Conservation (phyloP, 768 basidiomycete species). For the Mrakia blollopis region DNA sequence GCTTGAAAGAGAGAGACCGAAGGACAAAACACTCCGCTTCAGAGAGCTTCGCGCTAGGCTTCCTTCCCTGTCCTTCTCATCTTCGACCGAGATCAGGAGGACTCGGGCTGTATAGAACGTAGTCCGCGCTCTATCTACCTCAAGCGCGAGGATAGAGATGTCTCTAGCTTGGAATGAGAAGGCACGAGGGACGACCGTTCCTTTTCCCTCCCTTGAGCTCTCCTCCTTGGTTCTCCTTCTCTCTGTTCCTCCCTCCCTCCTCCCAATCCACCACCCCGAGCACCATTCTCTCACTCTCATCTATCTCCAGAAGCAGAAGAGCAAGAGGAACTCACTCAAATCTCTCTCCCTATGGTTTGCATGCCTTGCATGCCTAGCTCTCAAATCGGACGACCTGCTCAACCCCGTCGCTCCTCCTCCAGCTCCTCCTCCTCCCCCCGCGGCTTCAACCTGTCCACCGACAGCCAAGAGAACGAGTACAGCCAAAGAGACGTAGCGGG, state of each 20-base stretch:
- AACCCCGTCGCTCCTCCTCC: background rate
- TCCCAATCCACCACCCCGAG: background rate
- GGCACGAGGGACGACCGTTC: too few relatives aligned
- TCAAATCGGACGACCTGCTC: background rate
- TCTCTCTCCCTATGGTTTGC: background rate
- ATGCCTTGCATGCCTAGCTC: background rate
- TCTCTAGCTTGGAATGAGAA: too few relatives aligned
- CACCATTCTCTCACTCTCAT: too few relatives aligned
- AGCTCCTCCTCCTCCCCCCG: background rate
- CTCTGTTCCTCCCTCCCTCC: background rate
- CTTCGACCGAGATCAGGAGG: too few relatives aligned
- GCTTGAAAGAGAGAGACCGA: constrained; percentile 17
- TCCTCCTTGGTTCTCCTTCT: background rate
- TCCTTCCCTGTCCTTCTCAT: too few relatives aligned
- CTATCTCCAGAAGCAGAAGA: too few relatives aligned
- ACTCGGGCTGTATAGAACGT: too few relatives aligned
- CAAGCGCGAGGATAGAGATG: too few relatives aligned
- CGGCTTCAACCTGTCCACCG: background rate
- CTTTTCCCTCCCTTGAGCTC: too few relatives aligned
- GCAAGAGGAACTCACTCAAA: background rate
- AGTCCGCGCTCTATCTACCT: too few relatives aligned
- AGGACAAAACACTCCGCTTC: constrained; percentile 9
- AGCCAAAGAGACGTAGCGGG: background rate
- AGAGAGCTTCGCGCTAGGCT: background rate
- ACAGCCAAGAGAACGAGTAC: background rate